These are phyloP conservation scores for Fagopyrum esculentum DNA, from an alignment of 148 eudicot species.

Conservation along the genomic window DNA sequence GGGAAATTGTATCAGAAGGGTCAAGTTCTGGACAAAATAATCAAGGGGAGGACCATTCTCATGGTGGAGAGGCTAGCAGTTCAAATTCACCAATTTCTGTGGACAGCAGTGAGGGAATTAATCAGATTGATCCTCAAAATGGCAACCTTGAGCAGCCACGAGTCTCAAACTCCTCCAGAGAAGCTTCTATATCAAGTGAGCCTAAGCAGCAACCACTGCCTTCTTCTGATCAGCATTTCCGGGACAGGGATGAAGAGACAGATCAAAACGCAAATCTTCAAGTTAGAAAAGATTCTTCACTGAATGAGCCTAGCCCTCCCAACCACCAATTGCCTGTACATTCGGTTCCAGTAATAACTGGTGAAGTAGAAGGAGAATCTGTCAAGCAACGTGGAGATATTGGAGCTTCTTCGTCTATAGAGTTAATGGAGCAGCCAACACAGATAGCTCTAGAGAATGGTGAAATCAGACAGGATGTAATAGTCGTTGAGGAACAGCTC, in stretches of 20 bases:
- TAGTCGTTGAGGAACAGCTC: background rate
- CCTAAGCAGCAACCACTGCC: background rate
- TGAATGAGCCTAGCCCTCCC: conserved; percentile 16
- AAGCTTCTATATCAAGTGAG: conserved; percentile 13
- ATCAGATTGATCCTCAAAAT: conserved; percentile 8
- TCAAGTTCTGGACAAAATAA: background rate
- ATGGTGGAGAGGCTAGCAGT: conserved; percentile 26
- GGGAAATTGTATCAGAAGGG: conserved; percentile 11
- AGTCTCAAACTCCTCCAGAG: conserved; percentile 14
- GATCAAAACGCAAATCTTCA: background rate
- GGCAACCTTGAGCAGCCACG: conserved; percentile 18
- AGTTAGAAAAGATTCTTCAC: conserved; percentile 15
- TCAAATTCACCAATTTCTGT: conserved; percentile 16
- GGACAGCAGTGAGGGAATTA: background rate
- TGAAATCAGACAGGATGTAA: conserved; percentile 1
- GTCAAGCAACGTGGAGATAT: conserved; percentile 7
- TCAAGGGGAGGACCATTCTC: conserved; percentile 3
- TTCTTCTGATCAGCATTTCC: conserved; percentile 8
- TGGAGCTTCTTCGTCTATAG: background rate
- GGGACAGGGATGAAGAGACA: background rate
- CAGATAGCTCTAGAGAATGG: background rate
- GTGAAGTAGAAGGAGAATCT: conserved; percentile 19
- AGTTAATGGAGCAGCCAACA: conserved; percentile 1
- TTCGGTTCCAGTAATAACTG: conserved; percentile 13
- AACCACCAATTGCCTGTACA: conserved; percentile 18